Conservation (phyloP, 2,329 filamentous ascomycete genomes). For the Xylariales sp. region DNA sequence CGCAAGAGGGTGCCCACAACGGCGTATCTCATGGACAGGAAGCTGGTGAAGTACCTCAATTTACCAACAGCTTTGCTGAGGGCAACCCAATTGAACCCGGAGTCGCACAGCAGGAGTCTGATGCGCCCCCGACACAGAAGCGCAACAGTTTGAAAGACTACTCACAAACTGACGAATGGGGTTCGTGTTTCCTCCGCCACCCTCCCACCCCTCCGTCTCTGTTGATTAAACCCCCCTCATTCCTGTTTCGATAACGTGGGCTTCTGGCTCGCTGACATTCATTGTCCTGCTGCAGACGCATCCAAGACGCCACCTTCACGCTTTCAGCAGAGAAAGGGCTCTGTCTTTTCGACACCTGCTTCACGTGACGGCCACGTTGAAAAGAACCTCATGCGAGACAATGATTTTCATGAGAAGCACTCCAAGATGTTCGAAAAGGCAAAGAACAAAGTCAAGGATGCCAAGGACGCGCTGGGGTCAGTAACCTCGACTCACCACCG, state of each 20-base stretch:
- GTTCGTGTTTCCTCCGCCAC: constrained; percentile 25
- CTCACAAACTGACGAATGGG: constrained; percentile 40
- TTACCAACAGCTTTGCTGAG: constrained; percentile 8
- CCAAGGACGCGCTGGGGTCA: not conserved
- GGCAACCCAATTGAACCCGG: constrained; percentile 1
- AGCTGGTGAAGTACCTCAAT: constrained; percentile 2
- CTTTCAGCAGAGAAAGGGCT: constrained; percentile 67
- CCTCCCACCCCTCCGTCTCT: not conserved
- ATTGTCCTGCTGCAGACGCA: constrained; percentile 56
- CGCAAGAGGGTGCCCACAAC: constrained; percentile 2
- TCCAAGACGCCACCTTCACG: constrained; percentile 63
- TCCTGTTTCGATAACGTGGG: constrained; percentile 6
- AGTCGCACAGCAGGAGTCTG: not conserved
- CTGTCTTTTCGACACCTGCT: constrained; percentile 61
- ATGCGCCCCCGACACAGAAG: constrained; percentile 28
- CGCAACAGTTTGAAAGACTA: constrained; percentile 23
- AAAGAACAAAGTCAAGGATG: constrained; percentile 27
- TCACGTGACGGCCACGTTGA: constrained; percentile 63
- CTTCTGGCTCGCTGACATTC: constrained; percentile 2
- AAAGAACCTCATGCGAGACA: constrained; percentile 45
- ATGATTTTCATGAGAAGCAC: constrained; percentile 58
- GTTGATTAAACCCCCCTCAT: not conserved
- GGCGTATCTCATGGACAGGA: not conserved
- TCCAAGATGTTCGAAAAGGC: constrained; percentile 42
- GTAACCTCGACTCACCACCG: no score